Conservation (phyloP, 768 basidiomycete species). For the Guyanaporus albipodus region DNA sequence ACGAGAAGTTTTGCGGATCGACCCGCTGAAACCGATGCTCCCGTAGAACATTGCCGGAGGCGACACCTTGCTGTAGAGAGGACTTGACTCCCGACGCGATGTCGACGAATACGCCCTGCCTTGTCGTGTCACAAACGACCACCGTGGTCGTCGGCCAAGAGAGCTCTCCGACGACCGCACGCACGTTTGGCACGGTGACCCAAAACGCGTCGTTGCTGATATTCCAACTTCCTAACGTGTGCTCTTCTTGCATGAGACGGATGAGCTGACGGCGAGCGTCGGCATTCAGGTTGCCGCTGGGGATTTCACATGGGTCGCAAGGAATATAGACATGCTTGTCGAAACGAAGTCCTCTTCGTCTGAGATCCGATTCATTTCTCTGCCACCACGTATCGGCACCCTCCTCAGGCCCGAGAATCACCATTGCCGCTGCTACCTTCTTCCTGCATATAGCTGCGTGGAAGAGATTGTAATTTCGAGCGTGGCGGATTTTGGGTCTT, state of each 20-base stretch:
- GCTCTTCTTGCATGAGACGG: constrained; percentile 10
- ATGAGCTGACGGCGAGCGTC: background rate
- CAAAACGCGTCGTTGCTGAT: constrained; percentile 6
- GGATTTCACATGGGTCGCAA: constrained; percentile 1
- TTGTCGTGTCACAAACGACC: constrained; percentile 16
- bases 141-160: constrained; percentile 21
- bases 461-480: constrained; percentile 31
- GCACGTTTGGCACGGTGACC: constrained; percentile 15
- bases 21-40: constrained; percentile 16
- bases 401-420: constrained; percentile 32
- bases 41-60: background rate
- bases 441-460: constrained; percentile 27
- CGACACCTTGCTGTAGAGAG: background rate
- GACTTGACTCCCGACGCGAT: constrained; percentile 10
- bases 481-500: constrained; percentile 15
- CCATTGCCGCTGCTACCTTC: constrained; percentile 29
- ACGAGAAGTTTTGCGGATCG: constrained; percentile 6
- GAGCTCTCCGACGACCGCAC: constrained; percentile 15
- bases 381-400: constrained; percentile 25
- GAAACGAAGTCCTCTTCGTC: constrained; percentile 23
- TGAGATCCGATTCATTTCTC: constrained; percentile 20
- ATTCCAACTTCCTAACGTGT: constrained; percentile 12
- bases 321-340: constrained; percentile 25
- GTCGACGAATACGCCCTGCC: background rate
- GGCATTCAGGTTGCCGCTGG: background rate